Conservation (phyloP, 148 eudicot species). For the Cornus kousa region DNA sequence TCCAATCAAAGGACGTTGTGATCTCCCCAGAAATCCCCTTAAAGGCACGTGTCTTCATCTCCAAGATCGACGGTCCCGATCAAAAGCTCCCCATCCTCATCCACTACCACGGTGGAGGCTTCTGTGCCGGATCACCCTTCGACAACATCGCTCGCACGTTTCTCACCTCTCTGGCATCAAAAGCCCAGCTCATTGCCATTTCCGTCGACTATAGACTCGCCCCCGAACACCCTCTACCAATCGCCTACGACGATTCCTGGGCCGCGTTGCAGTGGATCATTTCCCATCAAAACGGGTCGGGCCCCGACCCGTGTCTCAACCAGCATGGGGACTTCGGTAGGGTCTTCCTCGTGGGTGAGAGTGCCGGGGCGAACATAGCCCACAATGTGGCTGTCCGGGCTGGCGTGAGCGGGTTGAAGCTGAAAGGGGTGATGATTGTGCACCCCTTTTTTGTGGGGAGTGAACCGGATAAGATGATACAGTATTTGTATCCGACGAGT, state of each 20-base stretch:
- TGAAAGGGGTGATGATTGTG: conserved; percentile 24
- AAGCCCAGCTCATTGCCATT: conserved; percentile 13
- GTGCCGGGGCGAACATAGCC: conserved; percentile 34
- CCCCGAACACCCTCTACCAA: conserved; percentile 32
- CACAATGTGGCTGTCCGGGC: conserved; percentile 22
- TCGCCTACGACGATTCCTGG: conserved; percentile 42
- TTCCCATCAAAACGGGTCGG: conserved; percentile 15
- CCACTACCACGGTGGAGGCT: conserved; percentile 26
- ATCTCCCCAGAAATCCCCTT: conserved; percentile 17
- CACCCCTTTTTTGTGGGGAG: conserved; percentile 40
- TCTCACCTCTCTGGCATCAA: conserved; percentile 18
- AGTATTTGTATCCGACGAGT: conserved; percentile 32
- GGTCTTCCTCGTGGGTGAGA: conserved; percentile 31
- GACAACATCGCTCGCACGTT: background rate
- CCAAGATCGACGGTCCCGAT: conserved; percentile 1
- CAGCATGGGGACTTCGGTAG: conserved; percentile 14
- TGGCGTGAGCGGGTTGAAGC: conserved; percentile 1
- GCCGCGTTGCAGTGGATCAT: conserved; percentile 26
- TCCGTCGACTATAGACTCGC: conserved; percentile 30
- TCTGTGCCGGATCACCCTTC: conserved; percentile 16
- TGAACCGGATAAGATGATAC: conserved; percentile 20
- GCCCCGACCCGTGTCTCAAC: conserved; percentile 24
- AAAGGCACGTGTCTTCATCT: conserved; percentile 22
- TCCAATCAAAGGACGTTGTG: conserved; percentile 21
- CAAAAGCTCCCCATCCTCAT: conserved; percentile 19